Conservation (phyloP, 2,329 filamentous ascomycete species). For the Graphilbum fragrans region DNA sequence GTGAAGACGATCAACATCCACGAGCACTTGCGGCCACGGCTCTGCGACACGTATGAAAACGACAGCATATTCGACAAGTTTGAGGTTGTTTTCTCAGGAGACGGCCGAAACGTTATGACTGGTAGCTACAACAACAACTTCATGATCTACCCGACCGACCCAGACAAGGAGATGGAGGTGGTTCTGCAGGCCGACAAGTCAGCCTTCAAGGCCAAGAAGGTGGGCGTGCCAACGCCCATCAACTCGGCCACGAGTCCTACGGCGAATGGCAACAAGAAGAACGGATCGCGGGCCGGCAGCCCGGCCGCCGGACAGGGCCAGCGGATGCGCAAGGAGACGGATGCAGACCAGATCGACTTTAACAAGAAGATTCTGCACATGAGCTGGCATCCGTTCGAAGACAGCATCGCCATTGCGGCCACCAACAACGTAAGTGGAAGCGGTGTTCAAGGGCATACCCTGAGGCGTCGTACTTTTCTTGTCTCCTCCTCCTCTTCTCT, state of each 20-base stretch:
- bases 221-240: constrained; percentile 94
- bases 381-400: constrained; percentile 99
- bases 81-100: constrained; percentile 95
- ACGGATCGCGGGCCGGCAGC: constrained; percentile 75
- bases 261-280: constrained; percentile 71
- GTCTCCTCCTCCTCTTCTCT: background rate
- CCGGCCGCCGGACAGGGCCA: constrained; percentile 72
- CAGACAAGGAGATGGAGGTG: constrained; percentile 92
- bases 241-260: constrained; percentile 67
- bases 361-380: constrained; percentile 99
- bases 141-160: constrained; percentile 98
- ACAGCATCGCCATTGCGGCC: constrained; percentile 97
- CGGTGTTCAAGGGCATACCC: no score
- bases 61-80: constrained; percentile 99
- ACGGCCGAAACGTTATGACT: constrained; percentile 98
- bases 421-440: constrained; percentile 86
- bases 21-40: constrained; percentile 82
- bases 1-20: constrained; percentile 99
- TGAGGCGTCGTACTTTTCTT: background rate
- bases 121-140: constrained; percentile 99
- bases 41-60: constrained; percentile 98
- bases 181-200: constrained; percentile 97
- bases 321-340: constrained; percentile 97
- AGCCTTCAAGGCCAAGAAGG: constrained; percentile 99
- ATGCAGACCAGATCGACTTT: constrained; percentile 98